Evolutionary conservation across 202 grass and related monocot species (phyloP).

Genomic region (Carex sylvatica): DNA sequence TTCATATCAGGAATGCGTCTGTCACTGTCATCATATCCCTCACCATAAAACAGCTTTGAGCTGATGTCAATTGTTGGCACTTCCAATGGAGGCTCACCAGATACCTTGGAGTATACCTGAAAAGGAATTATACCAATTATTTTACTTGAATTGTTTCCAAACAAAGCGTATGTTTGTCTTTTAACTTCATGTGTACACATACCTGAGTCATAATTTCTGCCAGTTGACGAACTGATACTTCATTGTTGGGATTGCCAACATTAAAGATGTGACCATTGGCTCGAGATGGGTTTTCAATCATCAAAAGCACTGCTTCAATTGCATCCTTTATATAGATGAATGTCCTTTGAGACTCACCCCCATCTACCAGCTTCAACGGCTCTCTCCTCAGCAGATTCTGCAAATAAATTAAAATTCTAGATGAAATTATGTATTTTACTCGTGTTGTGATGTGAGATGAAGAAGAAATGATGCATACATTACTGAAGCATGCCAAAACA

Average conservation of each 20-base stretch:
- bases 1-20: slow-evolving; percentile 90
- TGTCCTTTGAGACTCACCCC: slow-evolving; percentile 87
- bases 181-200: background rate
- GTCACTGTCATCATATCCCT: slow-evolving; percentile 97
- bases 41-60: slow-evolving; percentile 78
- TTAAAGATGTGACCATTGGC: slow-evolving; percentile 92
- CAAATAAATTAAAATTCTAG: slow-evolving; percentile 26
- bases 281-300: slow-evolving; percentile 92
- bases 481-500: slow-evolving; percentile 98
- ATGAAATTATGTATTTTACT: slow-evolving; percentile 13
- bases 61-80: slow-evolving; percentile 77
- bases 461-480: slow-evolving; percentile 41
- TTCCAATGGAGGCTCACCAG: slow-evolving; percentile 62
- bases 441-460: slow-evolving; percentile 15
- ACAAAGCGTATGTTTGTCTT: background rate
- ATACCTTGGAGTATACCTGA: slow-evolving; percentile 82
- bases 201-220: slow-evolving; percentile 90
- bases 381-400: slow-evolving; percentile 88
- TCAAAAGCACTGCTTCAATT: slow-evolving; percentile 91
- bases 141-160: slow-evolving; percentile 1
- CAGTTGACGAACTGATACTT: slow-evolving; percentile 83
- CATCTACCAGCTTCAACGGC: slow-evolving; percentile 92
- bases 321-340: slow-evolving; percentile 98
- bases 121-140: background rate
- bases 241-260: slow-evolving; percentile 90